Base-by-base conservation (phyloP, 192 early-diverging fungal genomes). In the Coemansia sp. region DNA sequence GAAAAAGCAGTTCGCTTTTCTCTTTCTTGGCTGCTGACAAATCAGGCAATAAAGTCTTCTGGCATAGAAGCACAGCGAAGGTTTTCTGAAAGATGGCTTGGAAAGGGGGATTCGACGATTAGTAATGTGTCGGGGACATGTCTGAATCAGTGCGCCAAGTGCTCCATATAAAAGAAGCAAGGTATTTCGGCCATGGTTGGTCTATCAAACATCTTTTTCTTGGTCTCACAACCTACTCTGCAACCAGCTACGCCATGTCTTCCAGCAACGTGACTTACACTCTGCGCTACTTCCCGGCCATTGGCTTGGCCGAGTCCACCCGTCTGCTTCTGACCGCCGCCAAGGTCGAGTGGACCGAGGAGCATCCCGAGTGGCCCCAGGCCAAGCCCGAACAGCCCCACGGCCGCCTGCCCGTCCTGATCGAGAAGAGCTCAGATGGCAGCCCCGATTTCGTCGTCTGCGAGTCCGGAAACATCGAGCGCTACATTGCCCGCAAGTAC, bases 341-440 rank as follows among this genome's bases (percentile, higher is more conserved):
- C 23, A 53, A 55, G 8, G 66, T 54, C 7, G 61, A 75, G 21
- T 83, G 76, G 68, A 62, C 28, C 17, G 66, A 69, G 38, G 66
- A 64, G 40, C 31, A 69, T 23, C 72, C 72, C 31, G 80, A 82
- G 31, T 82, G 81, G 83, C 67, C 76, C 3, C 48, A 59, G 1
- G 65, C 71, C 18, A 85, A 85, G 59, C 30, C 60, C n/a, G 54
- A 64, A 36, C 58, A 74, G 31, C 81, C 83, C n/a, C 74, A 77
- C 21, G 81, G 80, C 1, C 71, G 75, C 17, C 48, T 85, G 40
- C 83, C 81, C 3, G 71, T 80, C 2, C 69, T 85, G 34, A 51
- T 73, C 8, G 80, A 81, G 26, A 76, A 64, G 50, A 55, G 37
- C 31, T 39, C 60, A 0, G 66, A 80, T 9, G 71, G 69, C 26